Evolutionary conservation across 306 rosid species (phyloP).

Genomic region (Psophocarpus tetragonolobus): DNA sequence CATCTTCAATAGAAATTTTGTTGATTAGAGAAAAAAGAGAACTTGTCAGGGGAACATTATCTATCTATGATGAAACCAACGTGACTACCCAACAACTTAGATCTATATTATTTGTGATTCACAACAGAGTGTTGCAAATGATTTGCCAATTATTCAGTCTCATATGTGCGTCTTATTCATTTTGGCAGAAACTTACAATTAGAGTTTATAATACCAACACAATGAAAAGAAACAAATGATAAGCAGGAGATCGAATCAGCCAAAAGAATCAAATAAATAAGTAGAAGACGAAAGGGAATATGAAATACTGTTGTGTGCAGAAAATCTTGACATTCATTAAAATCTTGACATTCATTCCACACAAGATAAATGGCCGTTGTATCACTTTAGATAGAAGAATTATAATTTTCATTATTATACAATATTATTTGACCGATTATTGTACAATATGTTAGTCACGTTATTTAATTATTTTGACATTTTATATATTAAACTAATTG

Average conservation of each 20-base stretch:
- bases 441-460: not conserved
- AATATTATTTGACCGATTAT: too few relatives aligned
- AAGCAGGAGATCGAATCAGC: slow-evolving; percentile 14
- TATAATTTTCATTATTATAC: not conserved
- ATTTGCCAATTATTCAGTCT: slow-evolving; percentile 30
- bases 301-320: not conserved
- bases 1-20: not conserved
- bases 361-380: not conserved
- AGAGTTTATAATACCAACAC: slow-evolving; percentile 34
- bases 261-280: slow-evolving; percentile 36
- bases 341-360: not conserved
- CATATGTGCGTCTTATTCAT: slow-evolving; percentile 41
- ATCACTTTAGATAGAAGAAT: not conserved
- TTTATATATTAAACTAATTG: not conserved
- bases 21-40: not conserved
- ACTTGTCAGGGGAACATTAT: slow-evolving; percentile 34
- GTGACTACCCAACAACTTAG: slow-evolving; percentile 39
- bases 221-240: slow-evolving; percentile 39
- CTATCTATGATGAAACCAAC: slow-evolving; percentile 29
- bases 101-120: slow-evolving; percentile 39
- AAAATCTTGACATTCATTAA: slow-evolving; percentile 2
- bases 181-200: not conserved
- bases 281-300: slow-evolving; percentile 36
- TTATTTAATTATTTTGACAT: not conserved
- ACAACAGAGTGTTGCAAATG: slow-evolving; percentile 29